Percentiles rank a stretch among this genome's conserved stretches.
Evolutionary conservation across 345 rosid species (phyloP).

Genomic region (Ceriops tagal): DNA sequence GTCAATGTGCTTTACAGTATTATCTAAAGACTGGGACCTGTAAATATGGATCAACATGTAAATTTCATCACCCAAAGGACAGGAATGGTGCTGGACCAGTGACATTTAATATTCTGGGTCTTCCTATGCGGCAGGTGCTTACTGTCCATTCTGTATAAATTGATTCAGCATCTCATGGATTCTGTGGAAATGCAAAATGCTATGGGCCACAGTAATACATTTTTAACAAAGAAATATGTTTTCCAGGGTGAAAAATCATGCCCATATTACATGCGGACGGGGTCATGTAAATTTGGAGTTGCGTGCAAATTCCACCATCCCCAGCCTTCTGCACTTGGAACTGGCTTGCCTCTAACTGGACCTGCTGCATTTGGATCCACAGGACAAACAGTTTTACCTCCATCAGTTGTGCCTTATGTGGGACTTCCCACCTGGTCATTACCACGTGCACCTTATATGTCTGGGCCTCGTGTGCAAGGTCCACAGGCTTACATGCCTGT

Average conservation of each 20-base stretch:
- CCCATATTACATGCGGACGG: constrained; percentile 70
- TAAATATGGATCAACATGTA: constrained; percentile 77
- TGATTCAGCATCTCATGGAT: neutral
- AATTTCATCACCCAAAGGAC: constrained; percentile 85
- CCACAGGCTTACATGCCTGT: constrained; percentile 55
- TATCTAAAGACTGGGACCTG: constrained; percentile 83
- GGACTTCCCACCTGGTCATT: constrained; percentile 54
- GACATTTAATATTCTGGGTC: constrained; percentile 59
- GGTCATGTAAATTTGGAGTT: constrained; percentile 69
- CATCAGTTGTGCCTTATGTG: constrained; percentile 52
- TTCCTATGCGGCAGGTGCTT: constrained; percentile 76
- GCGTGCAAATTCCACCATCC: constrained; percentile 90
- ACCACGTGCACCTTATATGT: constrained; percentile 48
- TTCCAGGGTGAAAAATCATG: constrained; percentile 75
- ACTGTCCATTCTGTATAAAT: neutral
- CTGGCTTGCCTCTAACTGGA: constrained; percentile 35
- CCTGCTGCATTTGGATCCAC: constrained; percentile 36
- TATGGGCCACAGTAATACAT: neutral
- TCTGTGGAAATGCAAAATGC: neutral
- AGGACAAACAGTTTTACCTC: constrained; percentile 40
- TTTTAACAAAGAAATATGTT: constrained; percentile 4
- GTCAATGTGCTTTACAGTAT: constrained; percentile 43
- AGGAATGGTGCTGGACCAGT: constrained; percentile 86
- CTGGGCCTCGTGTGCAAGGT: constrained; percentile 45
- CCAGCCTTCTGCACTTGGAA: constrained; percentile 49